phyloP scores from a whole-genome alignment of 2,329 filamentous ascomycete species.

The Arthrinium phaeospermum region DNA sequence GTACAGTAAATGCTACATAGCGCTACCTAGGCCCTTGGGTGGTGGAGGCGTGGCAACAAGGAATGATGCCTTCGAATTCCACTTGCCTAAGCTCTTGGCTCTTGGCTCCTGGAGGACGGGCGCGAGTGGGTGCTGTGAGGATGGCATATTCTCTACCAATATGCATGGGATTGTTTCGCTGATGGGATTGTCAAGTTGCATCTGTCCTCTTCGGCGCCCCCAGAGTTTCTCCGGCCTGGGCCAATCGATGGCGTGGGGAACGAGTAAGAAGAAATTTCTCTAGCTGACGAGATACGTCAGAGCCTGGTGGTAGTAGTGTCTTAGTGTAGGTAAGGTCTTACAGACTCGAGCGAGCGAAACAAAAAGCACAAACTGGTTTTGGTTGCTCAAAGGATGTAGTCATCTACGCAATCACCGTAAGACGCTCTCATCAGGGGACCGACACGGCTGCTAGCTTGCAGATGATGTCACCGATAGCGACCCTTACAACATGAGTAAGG shows the following conservation, averaged over 20 bases:
- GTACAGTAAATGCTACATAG: background rate
- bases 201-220: background rate
- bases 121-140: background rate
- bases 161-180: background rate
- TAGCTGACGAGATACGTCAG: background rate
- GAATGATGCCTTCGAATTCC: background rate
- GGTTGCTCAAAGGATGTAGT: background rate
- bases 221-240: background rate
- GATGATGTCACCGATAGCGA: conserved; percentile 12
- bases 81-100: background rate
- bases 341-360: background rate
- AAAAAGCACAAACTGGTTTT: background rate
- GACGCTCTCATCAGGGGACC: background rate
- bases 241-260: background rate
- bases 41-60: background rate
- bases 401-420: background rate
- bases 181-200: conserved; percentile 4
- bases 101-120: background rate
- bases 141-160: background rate
- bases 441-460: background rate
- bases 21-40: background rate
- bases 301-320: background rate
- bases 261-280: background rate
- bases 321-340: background rate
- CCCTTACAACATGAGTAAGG: conserved; percentile 9